Evolutionary conservation across 2,329 filamentous ascomycete genomes (phyloP), one percentile per base, ranked within the genome.

Genomic region (Diaporthe capsici): DNA sequence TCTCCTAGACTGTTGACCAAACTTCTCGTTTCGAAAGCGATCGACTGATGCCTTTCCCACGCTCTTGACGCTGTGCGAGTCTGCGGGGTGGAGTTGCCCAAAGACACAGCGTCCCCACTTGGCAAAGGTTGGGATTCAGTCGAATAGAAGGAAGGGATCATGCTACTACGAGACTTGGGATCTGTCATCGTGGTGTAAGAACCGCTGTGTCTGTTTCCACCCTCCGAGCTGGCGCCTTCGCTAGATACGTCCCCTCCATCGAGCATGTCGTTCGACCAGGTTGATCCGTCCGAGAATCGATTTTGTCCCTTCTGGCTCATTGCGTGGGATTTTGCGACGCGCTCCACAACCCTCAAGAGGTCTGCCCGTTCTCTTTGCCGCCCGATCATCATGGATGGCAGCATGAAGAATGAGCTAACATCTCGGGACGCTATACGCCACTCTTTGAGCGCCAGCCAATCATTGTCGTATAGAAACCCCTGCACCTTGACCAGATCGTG

Each of bases 401-500:
- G 89, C 79, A 95, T 94, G 84, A 98, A 98, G 81, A 97, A 97
- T 6, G 95, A 97, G 1, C 95, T 98, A 0, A 98, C 92, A 83
- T 98, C 96, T 75, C 92, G 94, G n/a, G 92, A 91, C 17, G 91
- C 96, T 76, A 97, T 92, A 77, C 91, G 88, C 88, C 95, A 97
- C 53, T 93, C 89, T 76, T 91, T 92, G 72, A 98, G 86, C 0
- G 92, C 92, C 71, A 90, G 86, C 76, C 90, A 88, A 79, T 98
- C 93, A 25, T 95, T 96, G 79, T 95, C 91, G 4, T 90, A 91
- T 9, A 98, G 86, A 51, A 96, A 88, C 78, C 93, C 90, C 78
- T 94, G 92, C 7, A 98, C 92, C 80, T 92, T 89, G 71, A 92
- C 84, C 68, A 98, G 85, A 82, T 98, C 96, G 80, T 94, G 89